Evolutionary conservation across 2,329 filamentous ascomycete species (phyloP).

Genomic region (Lomentospora prolificans): DNA sequence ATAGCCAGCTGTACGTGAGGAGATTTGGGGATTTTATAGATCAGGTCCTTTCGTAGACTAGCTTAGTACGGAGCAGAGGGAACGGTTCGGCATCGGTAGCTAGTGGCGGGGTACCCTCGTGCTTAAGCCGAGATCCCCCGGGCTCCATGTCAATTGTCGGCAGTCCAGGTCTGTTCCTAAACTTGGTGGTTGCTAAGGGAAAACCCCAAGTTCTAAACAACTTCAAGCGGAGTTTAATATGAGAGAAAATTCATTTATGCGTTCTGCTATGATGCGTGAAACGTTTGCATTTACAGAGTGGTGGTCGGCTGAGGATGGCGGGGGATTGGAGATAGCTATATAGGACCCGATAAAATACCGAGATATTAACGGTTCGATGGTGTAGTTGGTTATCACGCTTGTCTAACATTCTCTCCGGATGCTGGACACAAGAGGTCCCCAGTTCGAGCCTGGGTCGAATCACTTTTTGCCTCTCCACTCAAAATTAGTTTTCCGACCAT

Average conservation of each 20-base stretch:
- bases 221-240: too few relatives aligned
- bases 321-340: neutral
- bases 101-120: neutral
- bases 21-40: slow-evolving; percentile 8
- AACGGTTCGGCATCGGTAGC: slow-evolving; percentile 1
- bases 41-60: neutral
- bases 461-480: neutral
- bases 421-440: slow-evolving; percentile 9
- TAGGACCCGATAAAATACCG: neutral
- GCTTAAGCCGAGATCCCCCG: neutral
- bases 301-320: too few relatives aligned
- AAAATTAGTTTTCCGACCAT: too few relatives aligned
- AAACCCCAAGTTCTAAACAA: too few relatives aligned
- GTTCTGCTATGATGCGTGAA: too few relatives aligned
- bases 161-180: too few relatives aligned
- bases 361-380: slow-evolving; percentile 4
- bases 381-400: slow-evolving; percentile 10
- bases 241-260: too few relatives aligned
- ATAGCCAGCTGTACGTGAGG: neutral
- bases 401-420: slow-evolving; percentile 8
- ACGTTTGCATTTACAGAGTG: too few relatives aligned
- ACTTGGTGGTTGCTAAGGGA: too few relatives aligned
- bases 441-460: slow-evolving; percentile 9
- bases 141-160: neutral
- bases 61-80: neutral